phyloP scores from a whole-genome alignment of 2,329 filamentous ascomycete species.

The Colletotrichum chrysophilum region DNA sequence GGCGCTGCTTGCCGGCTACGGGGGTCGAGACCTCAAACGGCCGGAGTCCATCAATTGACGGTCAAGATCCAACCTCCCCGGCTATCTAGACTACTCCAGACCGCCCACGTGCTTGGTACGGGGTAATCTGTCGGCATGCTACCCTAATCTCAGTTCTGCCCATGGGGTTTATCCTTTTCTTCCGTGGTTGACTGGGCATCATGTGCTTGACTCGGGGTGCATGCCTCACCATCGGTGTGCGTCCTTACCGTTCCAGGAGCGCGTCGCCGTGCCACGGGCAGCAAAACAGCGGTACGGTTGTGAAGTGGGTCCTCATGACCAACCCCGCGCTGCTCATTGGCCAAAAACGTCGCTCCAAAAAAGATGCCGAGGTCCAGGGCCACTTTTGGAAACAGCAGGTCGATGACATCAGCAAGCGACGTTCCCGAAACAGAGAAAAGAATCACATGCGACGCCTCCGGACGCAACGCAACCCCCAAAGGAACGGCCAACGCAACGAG shows the following conservation, averaged over 20 bases:
- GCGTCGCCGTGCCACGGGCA: neutral
- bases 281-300: neutral
- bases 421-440: constrained; percentile 3
- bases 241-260: neutral
- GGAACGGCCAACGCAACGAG: neutral
- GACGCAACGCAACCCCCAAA: neutral
- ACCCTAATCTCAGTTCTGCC: neutral
- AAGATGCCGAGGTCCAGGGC: constrained; percentile 16
- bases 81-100: neutral
- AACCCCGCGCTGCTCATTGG: neutral
- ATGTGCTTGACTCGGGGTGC: neutral
- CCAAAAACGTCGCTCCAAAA: neutral
- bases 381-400: constrained; percentile 5
- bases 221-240: neutral
- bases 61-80: neutral
- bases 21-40: neutral
- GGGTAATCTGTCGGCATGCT: neutral
- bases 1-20: neutral
- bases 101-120: neutral
- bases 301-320: neutral
- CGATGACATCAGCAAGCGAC: constrained; percentile 19
- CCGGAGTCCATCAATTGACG: neutral
- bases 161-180: neutral
- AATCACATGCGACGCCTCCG: constrained; percentile 16
- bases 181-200: neutral